A percentile compares a stretch with the other conserved stretches of the same genome.
Evolutionary conservation across 345 rosid species (phyloP).

Genomic region (Euphorbia tirucalli): DNA sequence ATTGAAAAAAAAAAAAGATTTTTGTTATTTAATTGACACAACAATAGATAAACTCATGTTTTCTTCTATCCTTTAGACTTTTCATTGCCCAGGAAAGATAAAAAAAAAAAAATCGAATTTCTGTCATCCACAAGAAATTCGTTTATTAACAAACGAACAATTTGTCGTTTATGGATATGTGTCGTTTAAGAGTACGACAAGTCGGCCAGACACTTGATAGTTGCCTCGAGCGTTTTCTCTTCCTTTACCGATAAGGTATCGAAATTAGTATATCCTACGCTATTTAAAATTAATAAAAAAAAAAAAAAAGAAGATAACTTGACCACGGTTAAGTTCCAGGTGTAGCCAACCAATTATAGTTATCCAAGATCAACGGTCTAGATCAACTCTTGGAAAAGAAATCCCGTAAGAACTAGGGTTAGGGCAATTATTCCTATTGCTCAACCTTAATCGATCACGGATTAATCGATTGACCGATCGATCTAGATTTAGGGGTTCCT

Average conservation of each 20-base stretch:
- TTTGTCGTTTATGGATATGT: too few relatives aligned
- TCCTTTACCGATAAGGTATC: conserved; percentile 1
- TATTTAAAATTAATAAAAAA: neutral
- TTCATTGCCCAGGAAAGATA: too few relatives aligned
- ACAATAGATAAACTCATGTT: too few relatives aligned
- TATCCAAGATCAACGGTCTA: conserved; percentile 10
- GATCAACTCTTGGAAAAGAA: conserved; percentile 13
- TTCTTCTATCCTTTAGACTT: too few relatives aligned
- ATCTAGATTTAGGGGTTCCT: conserved; percentile 9
- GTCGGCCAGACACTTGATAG: too few relatives aligned
- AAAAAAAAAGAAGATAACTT: neutral
- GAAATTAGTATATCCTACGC: neutral
- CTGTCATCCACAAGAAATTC: too few relatives aligned
- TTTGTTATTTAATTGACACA: too few relatives aligned
- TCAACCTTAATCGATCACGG: conserved; percentile 5
- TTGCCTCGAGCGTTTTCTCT: too few relatives aligned
- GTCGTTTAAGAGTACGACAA: too few relatives aligned
- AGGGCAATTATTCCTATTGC: conserved; percentile 12
- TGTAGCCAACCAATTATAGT: conserved; percentile 14
- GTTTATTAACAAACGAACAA: too few relatives aligned
- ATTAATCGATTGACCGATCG: conserved; percentile 9
- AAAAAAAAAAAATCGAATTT: too few relatives aligned
- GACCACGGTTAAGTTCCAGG: conserved; percentile 16
- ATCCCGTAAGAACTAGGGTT: conserved; percentile 12
- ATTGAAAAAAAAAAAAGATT: too few relatives aligned